phyloP scores from a whole-genome alignment of 2,329 filamentous ascomycete species.

The Paramyrothecium roridum region DNA sequence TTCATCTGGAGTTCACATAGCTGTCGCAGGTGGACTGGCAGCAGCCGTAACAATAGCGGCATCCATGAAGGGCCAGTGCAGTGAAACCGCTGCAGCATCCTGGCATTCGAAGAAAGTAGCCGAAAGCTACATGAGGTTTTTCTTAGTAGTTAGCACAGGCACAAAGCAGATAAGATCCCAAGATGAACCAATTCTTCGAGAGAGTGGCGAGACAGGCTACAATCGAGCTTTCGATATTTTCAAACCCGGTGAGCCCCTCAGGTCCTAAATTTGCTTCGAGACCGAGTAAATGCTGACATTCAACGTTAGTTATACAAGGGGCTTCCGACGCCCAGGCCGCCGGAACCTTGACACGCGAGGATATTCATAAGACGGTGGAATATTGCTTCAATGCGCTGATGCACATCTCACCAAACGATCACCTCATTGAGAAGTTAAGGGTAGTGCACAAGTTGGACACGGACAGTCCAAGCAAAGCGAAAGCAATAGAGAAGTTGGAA shows the following conservation, averaged over 20 bases:
- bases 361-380: neutral
- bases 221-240: conserved; percentile 33
- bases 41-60: conserved; percentile 42
- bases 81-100: conserved; percentile 29
- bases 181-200: conserved; percentile 34
- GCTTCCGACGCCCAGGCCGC: neutral
- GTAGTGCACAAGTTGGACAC: neutral
- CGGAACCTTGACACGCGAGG: neutral
- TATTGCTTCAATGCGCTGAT: neutral
- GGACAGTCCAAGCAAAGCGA: neutral
- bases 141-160: conserved; percentile 22
- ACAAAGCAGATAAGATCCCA: conserved; percentile 34
- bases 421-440: neutral
- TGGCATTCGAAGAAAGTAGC: conserved; percentile 42
- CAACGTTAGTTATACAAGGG: neutral
- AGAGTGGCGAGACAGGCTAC: conserved; percentile 38
- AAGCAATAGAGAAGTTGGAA: neutral
- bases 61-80: conserved; percentile 29
- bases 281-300: neutral
- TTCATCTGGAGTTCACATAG: conserved; percentile 45
- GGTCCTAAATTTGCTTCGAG: too few species aligned
- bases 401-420: neutral
- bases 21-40: conserved; percentile 38
- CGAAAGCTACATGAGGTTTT: conserved; percentile 44
- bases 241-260: neutral